Base-by-base conservation (phyloP, 2,329 filamentous ascomycete species). In the Pseudogymnoascus sp. region DNA sequence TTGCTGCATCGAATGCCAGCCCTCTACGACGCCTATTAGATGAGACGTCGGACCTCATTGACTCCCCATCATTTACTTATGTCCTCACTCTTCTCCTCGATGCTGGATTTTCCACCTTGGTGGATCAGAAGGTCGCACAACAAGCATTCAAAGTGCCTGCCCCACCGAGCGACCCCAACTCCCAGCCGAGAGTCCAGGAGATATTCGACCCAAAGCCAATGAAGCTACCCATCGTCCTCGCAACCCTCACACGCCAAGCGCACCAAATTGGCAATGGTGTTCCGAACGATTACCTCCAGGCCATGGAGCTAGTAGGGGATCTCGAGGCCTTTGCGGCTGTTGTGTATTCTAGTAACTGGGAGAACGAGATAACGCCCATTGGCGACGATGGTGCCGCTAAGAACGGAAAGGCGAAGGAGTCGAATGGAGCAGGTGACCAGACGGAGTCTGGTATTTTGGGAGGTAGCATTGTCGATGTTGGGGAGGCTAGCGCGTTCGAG, bases 31-130 rank as follows among this genome's bases (percentile, higher is more conserved):
- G 90, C 64, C 83, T 99, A 19, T 84, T 99, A 1, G 93, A 99
- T 74, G 95, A 99, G 79, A 97, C 95, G 1, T 90, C 93, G 40
- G 95, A 99, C 74, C 83, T 99, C 23, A 88, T 97, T 72, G 95
- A 99, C 73, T 97, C 95, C 1, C 95, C 95, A 0, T 85, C 90
- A 36, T 97, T 97, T 76, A 84, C 87, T 0, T 88, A 92, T 71
- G 92, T 99, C 36, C 82, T 97, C 50, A 91, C 89, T 1, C 86
- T 90, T 64, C 83, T 97, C 63, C 88, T 97, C 65, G 93, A 97
- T 74, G 84, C 91, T 53, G 89, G 88, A 63, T 99, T 97, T 77
- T 89, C 89, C 2, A 84, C 88, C 23, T 83, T 99, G 15, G 83
- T 96, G 26, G 90, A 97, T 71, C 82, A 85, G 70, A 95, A 95